Evolutionary conservation across 2,329 filamentous ascomycete genomes (phyloP).

Genomic region (Pseudocercospora crystallina): DNA sequence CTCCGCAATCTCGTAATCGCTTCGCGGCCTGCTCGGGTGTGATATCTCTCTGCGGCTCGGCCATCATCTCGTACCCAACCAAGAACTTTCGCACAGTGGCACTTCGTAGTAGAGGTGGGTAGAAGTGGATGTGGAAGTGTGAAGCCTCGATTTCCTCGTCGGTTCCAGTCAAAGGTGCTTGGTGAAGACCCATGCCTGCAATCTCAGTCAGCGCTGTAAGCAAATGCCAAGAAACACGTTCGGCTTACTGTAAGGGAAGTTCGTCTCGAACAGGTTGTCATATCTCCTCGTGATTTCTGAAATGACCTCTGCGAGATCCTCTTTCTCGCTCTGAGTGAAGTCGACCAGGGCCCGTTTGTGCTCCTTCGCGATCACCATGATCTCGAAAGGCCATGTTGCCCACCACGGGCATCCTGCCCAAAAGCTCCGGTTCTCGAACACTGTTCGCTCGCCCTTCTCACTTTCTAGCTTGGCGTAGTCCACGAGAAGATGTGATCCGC

Average conservation of each 20-base stretch:
- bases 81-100: constrained; percentile 95
- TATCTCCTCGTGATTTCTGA: constrained; percentile 87
- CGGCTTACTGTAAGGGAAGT: constrained; percentile 82
- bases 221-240: too few relatives aligned
- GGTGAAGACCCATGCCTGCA: constrained; percentile 84
- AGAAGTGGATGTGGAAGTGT: constrained; percentile 97
- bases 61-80: constrained; percentile 94
- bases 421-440: constrained; percentile 84
- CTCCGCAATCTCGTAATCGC: constrained; percentile 71
- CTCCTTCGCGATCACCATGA: constrained; percentile 80
- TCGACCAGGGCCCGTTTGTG: constrained; percentile 86
- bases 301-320: constrained; percentile 76
- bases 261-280: constrained; percentile 95
- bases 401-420: constrained; percentile 94
- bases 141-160: constrained; percentile 81
- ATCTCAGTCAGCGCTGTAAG: neutral
- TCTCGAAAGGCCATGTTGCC: constrained; percentile 96
- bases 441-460: constrained; percentile 77
- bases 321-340: constrained; percentile 68
- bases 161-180: constrained; percentile 81
- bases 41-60: constrained; percentile 96
- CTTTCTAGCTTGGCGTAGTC: constrained; percentile 86
- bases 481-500: constrained; percentile 72
- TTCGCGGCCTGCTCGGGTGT: constrained; percentile 92
- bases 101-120: constrained; percentile 86